Evolutionary conservation across 352 stramenopile genomes (phyloP).

Genomic region (Pythium rhizo-oryzae): DNA sequence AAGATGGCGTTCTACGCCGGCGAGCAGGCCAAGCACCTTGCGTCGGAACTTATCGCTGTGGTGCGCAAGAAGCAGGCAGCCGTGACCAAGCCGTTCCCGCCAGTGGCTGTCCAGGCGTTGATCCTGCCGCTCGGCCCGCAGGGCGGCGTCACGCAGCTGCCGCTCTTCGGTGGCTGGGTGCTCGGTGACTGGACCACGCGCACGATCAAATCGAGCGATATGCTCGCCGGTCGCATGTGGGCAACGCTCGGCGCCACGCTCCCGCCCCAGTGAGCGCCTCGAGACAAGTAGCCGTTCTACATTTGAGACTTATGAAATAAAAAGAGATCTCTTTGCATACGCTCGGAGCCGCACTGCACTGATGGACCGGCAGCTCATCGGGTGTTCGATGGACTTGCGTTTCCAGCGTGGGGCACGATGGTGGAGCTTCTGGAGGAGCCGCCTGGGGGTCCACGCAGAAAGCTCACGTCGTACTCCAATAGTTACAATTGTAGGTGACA

Average conservation of each 20-base stretch:
- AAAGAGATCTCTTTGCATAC: no score
- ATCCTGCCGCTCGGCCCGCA: slow-evolving; percentile 50
- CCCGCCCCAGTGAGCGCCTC: neutral
- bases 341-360: no score
- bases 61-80: slow-evolving; percentile 39
- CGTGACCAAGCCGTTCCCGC: slow-evolving; percentile 43
- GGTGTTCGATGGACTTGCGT: no score
- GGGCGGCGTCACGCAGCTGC: slow-evolving; percentile 56
- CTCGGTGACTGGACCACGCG: slow-evolving; percentile 56
- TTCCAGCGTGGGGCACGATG: no score
- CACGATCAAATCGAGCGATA: slow-evolving; percentile 50
- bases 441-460: no score
- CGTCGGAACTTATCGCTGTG: slow-evolving; percentile 36
- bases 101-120: slow-evolving; percentile 12
- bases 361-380: no score
- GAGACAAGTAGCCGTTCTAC: no score
- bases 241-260: slow-evolving; percentile 1
- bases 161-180: slow-evolving; percentile 49
- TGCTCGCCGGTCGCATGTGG: slow-evolving; percentile 26
- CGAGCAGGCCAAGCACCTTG: slow-evolving; percentile 48
- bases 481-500: no score
- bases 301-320: no score
- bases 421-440: no score
- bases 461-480: no score
- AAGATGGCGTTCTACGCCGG: slow-evolving; percentile 46